Evolutionary conservation across 768 basidiomycete species (phyloP).

Genomic region (Suillus weaverae): DNA sequence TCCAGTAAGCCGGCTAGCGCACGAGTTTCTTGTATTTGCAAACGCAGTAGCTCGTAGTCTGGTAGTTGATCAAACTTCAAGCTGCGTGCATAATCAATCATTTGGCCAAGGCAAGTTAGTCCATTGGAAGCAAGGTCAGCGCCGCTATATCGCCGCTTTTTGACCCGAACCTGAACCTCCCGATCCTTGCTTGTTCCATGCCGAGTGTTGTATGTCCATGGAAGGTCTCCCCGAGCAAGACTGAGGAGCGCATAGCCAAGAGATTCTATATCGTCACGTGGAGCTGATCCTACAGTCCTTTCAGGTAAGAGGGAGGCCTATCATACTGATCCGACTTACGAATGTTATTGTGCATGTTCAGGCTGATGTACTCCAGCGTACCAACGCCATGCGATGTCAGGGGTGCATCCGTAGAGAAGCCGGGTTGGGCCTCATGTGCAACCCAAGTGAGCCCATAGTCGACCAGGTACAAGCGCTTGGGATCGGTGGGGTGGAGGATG

Average conservation of each 20-base stretch:
- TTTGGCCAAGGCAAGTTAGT: background rate
- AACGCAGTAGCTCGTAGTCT: background rate
- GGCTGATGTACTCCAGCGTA: background rate
- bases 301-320: background rate
- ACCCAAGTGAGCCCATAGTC: background rate
- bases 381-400: background rate
- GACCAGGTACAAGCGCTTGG: background rate
- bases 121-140: background rate
- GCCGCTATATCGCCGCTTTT: background rate
- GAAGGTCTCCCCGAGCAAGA: background rate
- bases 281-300: background rate
- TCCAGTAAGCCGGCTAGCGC: background rate
- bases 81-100: background rate
- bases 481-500: background rate
- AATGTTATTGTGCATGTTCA: background rate
- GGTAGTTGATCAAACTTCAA: background rate
- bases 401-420: background rate
- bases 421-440: background rate
- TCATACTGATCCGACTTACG: background rate
- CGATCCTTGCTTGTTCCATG: background rate
- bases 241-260: background rate
- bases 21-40: background rate
- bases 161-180: background rate
- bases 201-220: background rate
- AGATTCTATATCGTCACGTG: background rate